Evolutionary conservation across 768 basidiomycete genomes (phyloP).

Genomic region (Trametes elegans): DNA sequence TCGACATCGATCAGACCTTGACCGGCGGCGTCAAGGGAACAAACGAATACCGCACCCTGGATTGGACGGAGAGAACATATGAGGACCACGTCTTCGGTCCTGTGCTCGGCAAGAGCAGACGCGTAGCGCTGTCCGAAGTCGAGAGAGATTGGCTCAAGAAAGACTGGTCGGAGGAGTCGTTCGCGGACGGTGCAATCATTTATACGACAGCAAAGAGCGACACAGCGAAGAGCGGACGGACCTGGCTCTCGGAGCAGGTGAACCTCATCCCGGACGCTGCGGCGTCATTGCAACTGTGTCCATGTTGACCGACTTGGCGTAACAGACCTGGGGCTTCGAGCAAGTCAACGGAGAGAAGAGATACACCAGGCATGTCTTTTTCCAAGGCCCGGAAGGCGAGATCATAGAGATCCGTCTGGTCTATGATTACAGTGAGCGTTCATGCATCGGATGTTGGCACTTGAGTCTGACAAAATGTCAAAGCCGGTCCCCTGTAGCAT

Average conservation of each 20-base stretch:
- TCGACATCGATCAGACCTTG: constrained; percentile 63
- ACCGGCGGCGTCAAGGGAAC: constrained; percentile 61
- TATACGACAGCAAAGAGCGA: constrained; percentile 50
- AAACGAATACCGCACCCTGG: constrained; percentile 54
- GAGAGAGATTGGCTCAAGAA: constrained; percentile 36
- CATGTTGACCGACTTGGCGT: constrained; percentile 24
- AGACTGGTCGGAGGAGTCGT: constrained; percentile 43
- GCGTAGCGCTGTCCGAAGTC: constrained; percentile 31
- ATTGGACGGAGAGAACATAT: constrained; percentile 52
- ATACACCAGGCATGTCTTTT: constrained; percentile 59
- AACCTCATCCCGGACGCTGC: no score
- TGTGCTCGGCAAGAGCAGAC: constrained; percentile 42
- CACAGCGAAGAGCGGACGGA: constrained; percentile 55
- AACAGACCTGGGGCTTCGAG: constrained; percentile 62
- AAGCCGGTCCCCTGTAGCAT: background rate
- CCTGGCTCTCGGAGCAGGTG: constrained; percentile 69
- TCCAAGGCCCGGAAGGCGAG: constrained; percentile 58
- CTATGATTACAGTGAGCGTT: constrained; percentile 64
- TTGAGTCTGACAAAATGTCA: background rate
- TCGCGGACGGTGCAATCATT: constrained; percentile 34
- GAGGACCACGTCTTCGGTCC: constrained; percentile 61
- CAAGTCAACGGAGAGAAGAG: constrained; percentile 56
- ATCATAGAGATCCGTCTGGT: constrained; percentile 55
- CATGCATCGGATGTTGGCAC: background rate
- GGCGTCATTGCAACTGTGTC: constrained; percentile 11